phyloP scores from a whole-genome alignment of 805 yeast genomes.

The Suhomyces sp. region DNA sequence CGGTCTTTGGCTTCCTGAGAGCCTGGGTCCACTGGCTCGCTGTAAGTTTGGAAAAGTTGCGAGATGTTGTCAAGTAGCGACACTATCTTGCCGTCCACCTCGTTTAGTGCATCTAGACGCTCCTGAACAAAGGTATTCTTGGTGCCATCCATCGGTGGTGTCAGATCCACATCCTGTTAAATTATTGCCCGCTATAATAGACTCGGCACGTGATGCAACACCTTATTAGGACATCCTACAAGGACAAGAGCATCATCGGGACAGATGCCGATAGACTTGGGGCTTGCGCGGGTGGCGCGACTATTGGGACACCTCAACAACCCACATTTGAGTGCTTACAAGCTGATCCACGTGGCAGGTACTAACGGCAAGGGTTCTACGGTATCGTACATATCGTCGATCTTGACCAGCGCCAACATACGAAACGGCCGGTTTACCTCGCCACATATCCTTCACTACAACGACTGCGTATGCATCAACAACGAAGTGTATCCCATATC shows the following conservation, averaged over 20 bases:
- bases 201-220: not conserved
- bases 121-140: constrained; percentile 41
- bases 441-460: constrained; percentile 73
- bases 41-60: constrained; percentile 41
- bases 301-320: constrained; percentile 50
- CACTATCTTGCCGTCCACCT: constrained; percentile 52
- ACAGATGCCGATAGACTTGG: constrained; percentile 39
- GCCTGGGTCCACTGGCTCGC: constrained; percentile 20
- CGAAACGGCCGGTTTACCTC: constrained; percentile 80
- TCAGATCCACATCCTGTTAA: not conserved
- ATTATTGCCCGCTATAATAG: not conserved
- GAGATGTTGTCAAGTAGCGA: constrained; percentile 50
- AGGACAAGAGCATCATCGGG: not conserved
- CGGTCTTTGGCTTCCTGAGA: constrained; percentile 29
- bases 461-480: constrained; percentile 74
- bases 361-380: constrained; percentile 97
- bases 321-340: constrained; percentile 59
- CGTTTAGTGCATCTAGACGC: constrained; percentile 50
- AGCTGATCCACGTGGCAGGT: constrained; percentile 89
- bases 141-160: constrained; percentile 10
- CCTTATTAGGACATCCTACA: not conserved
- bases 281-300: constrained; percentile 31
- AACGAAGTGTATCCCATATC: constrained; percentile 49
- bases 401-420: constrained; percentile 48
- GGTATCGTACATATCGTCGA: constrained; percentile 72